phyloP scores from a whole-genome alignment of 108 stramenopile species.

The Fistulifera pelliculosa region DNA sequence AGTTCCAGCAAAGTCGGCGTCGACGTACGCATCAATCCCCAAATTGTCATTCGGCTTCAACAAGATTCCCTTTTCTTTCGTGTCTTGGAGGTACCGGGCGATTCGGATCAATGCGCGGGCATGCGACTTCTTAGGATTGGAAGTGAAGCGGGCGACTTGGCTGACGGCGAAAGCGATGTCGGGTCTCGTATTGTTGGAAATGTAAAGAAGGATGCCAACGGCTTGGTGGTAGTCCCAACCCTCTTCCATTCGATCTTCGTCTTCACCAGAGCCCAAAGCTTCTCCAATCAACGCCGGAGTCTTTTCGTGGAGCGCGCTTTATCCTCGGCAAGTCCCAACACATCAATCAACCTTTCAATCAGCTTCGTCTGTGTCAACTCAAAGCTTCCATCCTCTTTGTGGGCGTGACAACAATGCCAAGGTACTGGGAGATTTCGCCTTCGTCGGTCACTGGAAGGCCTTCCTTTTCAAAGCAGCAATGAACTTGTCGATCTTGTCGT shows the following conservation, averaged over 20 bases:
- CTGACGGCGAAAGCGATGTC: conserved; percentile 12
- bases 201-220: conserved; percentile 9
- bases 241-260: neutral
- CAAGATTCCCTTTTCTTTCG: conserved; percentile 23
- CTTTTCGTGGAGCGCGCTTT: neutral
- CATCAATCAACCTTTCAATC: conserved; percentile 27
- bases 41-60: conserved; percentile 5
- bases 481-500: neutral
- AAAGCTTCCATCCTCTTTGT: conserved; percentile 7
- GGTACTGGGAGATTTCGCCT: conserved; percentile 18
- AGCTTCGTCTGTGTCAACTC: conserved; percentile 30
- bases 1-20: conserved; percentile 38
- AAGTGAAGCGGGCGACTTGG: conserved; percentile 18
- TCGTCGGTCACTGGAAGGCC: conserved; percentile 18
- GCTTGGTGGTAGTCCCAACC: neutral
- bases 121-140: conserved; percentile 11
- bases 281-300: neutral
- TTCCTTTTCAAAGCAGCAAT: neutral
- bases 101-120: conserved; percentile 20
- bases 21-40: conserved; percentile 23
- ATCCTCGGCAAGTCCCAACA: conserved; percentile 21
- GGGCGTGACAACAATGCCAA: conserved; percentile 15
- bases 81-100: conserved; percentile 19
- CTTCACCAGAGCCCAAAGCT: neutral
- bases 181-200: conserved; percentile 9